Evolutionary conservation across 2,329 filamentous ascomycete genomes (phyloP).

Genomic region (Botrytis fabae): DNA sequence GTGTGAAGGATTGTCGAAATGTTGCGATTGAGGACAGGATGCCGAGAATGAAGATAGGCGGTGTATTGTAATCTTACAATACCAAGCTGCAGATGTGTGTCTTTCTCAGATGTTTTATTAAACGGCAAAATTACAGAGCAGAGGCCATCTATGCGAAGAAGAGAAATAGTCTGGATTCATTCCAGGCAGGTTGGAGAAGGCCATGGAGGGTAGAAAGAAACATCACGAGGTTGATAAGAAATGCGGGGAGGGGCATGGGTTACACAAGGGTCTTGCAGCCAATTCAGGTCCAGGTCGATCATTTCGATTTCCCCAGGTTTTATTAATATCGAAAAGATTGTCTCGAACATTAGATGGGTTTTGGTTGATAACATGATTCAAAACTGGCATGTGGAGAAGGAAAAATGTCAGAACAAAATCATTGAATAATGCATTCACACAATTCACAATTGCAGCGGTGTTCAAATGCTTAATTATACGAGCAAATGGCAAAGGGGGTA

Average conservation of each 20-base stretch:
- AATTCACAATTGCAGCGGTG: slow-evolving; percentile 8
- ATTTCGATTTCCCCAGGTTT: slow-evolving; percentile 6
- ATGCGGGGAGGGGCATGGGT: slow-evolving; percentile 15
- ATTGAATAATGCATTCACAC: neutral
- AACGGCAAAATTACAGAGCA: neutral
- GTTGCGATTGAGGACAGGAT: neutral
- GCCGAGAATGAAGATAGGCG: neutral
- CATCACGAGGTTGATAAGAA: slow-evolving; percentile 21
- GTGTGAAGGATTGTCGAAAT: neutral
- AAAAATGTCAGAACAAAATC: too few species aligned
- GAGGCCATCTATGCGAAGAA: neutral
- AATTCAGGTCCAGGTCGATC: slow-evolving; percentile 1
- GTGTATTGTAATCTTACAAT: slow-evolving; percentile 7
- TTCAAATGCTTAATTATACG: neutral
- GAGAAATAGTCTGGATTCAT: neutral
- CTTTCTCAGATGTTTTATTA: neutral
- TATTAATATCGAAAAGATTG: neutral
- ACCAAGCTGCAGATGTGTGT: neutral
- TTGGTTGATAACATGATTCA: neutral
- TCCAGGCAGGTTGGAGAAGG: neutral
- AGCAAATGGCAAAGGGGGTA: slow-evolving; percentile 23
- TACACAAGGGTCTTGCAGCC: neutral
- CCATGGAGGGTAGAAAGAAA: neutral
- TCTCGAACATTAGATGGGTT: neutral
- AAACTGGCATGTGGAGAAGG: neutral